These are phyloP conservation scores for Termitomyces sp. DNA, from an alignment of 768 basidiomycete genomes.

Conservation along the genomic window DNA sequence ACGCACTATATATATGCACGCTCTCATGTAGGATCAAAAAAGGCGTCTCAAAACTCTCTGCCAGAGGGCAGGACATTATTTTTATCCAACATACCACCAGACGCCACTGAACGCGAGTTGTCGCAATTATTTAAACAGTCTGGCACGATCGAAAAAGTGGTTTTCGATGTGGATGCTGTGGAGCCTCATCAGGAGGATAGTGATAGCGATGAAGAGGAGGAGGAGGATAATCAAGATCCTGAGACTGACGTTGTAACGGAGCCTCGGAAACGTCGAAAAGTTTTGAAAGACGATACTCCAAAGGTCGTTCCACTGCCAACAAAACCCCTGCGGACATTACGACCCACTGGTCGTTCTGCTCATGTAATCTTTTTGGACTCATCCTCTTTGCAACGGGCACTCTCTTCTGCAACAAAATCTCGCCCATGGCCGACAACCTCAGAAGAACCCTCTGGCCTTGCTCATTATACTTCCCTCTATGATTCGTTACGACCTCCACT, in stretches of 20 bases:
- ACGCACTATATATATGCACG: conserved; percentile 80
- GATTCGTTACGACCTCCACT: conserved; percentile 72
- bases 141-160: conserved; percentile 74
- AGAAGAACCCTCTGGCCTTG: conserved; percentile 63
- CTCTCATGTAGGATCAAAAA: conserved; percentile 54
- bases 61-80: conserved; percentile 76
- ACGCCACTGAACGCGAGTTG: conserved; percentile 81
- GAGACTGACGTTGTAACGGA: conserved; percentile 26
- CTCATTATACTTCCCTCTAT: conserved; percentile 68
- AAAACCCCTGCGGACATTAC: conserved; percentile 48
- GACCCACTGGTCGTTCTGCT: conserved; percentile 61
- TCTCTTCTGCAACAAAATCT: conserved; percentile 50
- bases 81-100: conserved; percentile 85
- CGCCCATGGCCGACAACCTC: conserved; percentile 58
- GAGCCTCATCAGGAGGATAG: conserved; percentile 37
- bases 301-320: conserved; percentile 60
- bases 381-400: conserved; percentile 65
- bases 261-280: conserved; percentile 38
- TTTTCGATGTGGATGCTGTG: conserved; percentile 52
- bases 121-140: conserved; percentile 70
- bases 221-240: conserved; percentile 24
- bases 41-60: conserved; percentile 21
- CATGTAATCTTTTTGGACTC: conserved; percentile 72
- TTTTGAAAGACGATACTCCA: conserved; percentile 38
- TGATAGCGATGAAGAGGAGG: conserved; percentile 40